phyloP scores from a whole-genome alignment of 768 basidiomycete species.

The Agaricus sinodeliciosus region DNA sequence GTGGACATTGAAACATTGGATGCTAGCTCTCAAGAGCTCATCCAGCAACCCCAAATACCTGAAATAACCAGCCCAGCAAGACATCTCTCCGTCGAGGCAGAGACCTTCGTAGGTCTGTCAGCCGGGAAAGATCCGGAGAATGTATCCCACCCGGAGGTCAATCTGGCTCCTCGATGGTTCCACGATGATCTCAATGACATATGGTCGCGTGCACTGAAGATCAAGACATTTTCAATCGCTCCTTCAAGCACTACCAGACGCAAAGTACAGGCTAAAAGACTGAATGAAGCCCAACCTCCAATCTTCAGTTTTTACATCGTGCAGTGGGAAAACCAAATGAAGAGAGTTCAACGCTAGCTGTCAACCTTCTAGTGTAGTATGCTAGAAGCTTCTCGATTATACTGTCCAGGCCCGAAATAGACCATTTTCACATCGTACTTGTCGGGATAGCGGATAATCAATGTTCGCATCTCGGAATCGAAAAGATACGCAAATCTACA shows the following conservation, averaged over 20 bases:
- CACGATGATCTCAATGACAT: slow-evolving; percentile 3
- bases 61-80: not conserved
- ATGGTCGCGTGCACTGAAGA: slow-evolving; percentile 4
- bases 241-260: not conserved
- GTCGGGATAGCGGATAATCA: too few relatives aligned
- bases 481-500: too few relatives aligned
- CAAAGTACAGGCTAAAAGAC: slow-evolving; percentile 1
- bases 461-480: too few relatives aligned
- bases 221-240: not conserved
- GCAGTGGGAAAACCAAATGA: not conserved
- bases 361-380: too few relatives aligned
- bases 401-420: too few relatives aligned
- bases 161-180: slow-evolving; percentile 15
- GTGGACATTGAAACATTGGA: not conserved
- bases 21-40: not conserved
- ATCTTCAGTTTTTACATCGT: not conserved
- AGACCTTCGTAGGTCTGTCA: not conserved
- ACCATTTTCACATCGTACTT: too few relatives aligned
- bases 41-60: not conserved
- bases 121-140: not conserved
- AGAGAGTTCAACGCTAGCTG: not conserved
- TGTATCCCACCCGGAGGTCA: slow-evolving; percentile 5
- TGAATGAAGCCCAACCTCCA: not conserved
- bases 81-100: not conserved
- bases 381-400: not conserved